A percentile compares a stretch with the other conserved stretches of the same genome.
Conservation (phyloP, 306 rosid species). For the Quercus engelmannii region DNA sequence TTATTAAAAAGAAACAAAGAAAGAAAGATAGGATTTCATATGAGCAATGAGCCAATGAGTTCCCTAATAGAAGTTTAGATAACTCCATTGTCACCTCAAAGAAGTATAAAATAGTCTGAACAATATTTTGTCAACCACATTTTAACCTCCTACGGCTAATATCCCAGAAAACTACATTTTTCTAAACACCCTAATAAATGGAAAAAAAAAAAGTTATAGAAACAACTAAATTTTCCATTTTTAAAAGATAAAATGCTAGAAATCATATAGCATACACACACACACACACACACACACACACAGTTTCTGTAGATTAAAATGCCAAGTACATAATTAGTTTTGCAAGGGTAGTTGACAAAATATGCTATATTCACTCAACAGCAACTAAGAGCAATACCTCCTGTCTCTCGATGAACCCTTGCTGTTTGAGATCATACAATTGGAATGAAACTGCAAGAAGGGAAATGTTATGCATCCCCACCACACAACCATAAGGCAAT, state of each 20-base stretch:
- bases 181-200: background rate
- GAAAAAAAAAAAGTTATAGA: background rate
- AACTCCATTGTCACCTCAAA: background rate
- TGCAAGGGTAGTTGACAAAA: background rate
- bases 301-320: background rate
- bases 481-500: background rate
- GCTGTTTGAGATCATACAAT: slow-evolving; percentile 75
- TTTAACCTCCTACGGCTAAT: background rate
- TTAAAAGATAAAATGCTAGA: background rate
- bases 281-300: background rate
- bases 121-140: background rate
- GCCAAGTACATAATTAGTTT: background rate
- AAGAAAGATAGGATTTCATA: background rate
- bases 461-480: slow-evolving; percentile 25
- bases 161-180: background rate
- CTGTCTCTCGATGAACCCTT: slow-evolving; percentile 68
- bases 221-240: background rate
- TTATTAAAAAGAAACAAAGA: background rate
- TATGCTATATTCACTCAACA: slow-evolving; percentile 19
- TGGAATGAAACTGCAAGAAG: slow-evolving; percentile 73
- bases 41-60: background rate
- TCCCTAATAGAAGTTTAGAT: background rate
- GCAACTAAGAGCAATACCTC: slow-evolving; percentile 47
- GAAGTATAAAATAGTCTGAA: background rate
- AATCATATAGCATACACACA: background rate